Conservation (phyloP, 306 rosid species). For the Senna siamea region DNA sequence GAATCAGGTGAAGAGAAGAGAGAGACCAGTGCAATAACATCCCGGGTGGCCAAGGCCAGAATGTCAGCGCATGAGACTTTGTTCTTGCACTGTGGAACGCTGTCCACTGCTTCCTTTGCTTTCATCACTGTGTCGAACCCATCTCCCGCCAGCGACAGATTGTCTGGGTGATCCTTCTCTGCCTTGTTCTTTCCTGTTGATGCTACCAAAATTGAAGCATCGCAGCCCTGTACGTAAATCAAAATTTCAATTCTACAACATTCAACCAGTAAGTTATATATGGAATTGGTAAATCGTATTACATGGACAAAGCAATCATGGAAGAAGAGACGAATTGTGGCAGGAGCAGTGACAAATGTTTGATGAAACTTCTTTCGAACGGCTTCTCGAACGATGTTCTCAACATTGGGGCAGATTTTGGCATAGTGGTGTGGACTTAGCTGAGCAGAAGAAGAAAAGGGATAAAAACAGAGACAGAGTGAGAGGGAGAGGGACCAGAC, state of each 20-base stretch:
- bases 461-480: slow-evolving; percentile 34
- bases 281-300: not conserved
- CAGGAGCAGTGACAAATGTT: slow-evolving; percentile 82
- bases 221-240: slow-evolving; percentile 59
- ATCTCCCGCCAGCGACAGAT: slow-evolving; percentile 82
- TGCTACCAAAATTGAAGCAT: slow-evolving; percentile 59
- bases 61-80: slow-evolving; percentile 87
- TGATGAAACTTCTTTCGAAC: slow-evolving; percentile 65
- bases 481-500: too few relatives aligned
- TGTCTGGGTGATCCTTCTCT: slow-evolving; percentile 75
- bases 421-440: slow-evolving; percentile 71
- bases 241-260: not conserved
- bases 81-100: slow-evolving; percentile 62
- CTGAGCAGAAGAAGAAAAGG: slow-evolving; percentile 51
- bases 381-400: slow-evolving; percentile 57
- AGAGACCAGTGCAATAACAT: slow-evolving; percentile 73
- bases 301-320: slow-evolving; percentile 94
- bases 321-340: slow-evolving; percentile 89
- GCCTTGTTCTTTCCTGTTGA: slow-evolving; percentile 59
- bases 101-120: slow-evolving; percentile 81
- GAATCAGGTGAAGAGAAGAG: too few relatives aligned
- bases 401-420: slow-evolving; percentile 74
- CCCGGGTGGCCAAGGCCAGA: slow-evolving; percentile 76
- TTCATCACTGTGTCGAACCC: slow-evolving; percentile 86
- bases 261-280: not conserved